Base-by-base conservation (phyloP, 768 basidiomycete species). In the Leccinum variicolor region DNA sequence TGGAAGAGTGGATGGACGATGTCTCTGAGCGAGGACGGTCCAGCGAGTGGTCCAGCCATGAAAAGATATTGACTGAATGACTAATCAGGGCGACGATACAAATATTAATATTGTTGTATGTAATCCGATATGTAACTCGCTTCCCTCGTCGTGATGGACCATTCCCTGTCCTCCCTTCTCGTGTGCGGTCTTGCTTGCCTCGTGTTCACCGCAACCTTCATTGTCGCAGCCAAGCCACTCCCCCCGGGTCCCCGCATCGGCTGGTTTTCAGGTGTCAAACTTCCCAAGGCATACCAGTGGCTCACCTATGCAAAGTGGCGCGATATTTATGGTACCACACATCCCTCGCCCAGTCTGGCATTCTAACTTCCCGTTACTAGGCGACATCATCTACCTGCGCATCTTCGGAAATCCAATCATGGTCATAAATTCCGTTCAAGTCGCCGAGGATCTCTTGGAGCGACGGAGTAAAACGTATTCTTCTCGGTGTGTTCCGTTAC, bases 1-100 rank as follows among this genome's bases (percentile, higher is more conserved):
- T 97, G 94, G 69, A 97, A 95, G 67, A 96, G 94, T 2, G 94
- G 94, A 62, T 86, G 75, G 50, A 98, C 80, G 59, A 92, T 76
- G 72, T 92, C 90, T 66, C 77, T 79, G 57, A 87, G 77, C 17
- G 76, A 61, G 46, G 84, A 86, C 17, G 84, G 84, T 8, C 79
- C 84, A 48, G 77, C 77, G 52, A 86, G 77, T 34, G 83, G 81
- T 68, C 77, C 81, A 43, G 77, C 69, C 57, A 76, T 63, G 33
- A 46, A 46, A 46, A 19, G 15, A 11, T 8, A 39, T n/a, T 21
- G 11, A 19, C 19, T 13, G 19, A 19, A 43, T 43, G 41, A 43
- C 41, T 43, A 43, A 43, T 43, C 39, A 41, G n/a, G 9, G 6
- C 33, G 46, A 51, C 29, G 28, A 59, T 31, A 17, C 23, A 48